phyloP scores from a whole-genome alignment of 2,329 filamentous ascomycete species.

The Fusarium sp. region DNA sequence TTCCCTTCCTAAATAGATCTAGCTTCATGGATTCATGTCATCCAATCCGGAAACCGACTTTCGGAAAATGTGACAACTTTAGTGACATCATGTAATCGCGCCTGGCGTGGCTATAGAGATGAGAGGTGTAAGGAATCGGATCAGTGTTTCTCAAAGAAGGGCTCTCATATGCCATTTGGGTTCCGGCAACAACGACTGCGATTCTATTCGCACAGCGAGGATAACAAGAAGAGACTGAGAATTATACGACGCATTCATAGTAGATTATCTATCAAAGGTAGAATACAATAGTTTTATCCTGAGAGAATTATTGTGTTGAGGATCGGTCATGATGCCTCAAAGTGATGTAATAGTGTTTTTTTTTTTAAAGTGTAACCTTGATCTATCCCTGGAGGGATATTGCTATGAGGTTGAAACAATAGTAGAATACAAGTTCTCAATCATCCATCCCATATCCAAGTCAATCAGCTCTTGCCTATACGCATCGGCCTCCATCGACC shows the following conservation, averaged over 20 bases:
- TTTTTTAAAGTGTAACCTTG: too few species aligned
- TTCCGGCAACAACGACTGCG: accelerated
- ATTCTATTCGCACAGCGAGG: background rate
- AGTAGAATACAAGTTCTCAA: too few species aligned
- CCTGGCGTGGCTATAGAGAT: background rate
- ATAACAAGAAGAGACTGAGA: background rate
- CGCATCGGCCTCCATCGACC: conserved; percentile 26
- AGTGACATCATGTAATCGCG: background rate
- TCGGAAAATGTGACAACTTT: too few species aligned
- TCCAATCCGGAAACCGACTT: background rate
- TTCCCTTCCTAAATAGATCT: background rate
- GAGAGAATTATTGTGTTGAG: too few species aligned
- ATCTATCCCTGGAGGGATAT: too few species aligned
- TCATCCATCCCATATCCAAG: background rate
- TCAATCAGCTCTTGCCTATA: background rate
- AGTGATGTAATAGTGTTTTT: too few species aligned
- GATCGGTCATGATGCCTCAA: too few species aligned
- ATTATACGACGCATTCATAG: background rate
- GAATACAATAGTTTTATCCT: too few species aligned
- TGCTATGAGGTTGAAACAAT: too few species aligned
- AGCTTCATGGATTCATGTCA: background rate
- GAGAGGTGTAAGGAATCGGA: background rate
- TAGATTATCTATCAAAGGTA: background rate
- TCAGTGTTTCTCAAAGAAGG: background rate
- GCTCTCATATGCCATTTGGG: background rate